Evolutionary conservation across 2,329 filamentous ascomycete genomes (phyloP), one percentile per base, ranked within the genome.

Genomic region (Bipolaris cookei): DNA sequence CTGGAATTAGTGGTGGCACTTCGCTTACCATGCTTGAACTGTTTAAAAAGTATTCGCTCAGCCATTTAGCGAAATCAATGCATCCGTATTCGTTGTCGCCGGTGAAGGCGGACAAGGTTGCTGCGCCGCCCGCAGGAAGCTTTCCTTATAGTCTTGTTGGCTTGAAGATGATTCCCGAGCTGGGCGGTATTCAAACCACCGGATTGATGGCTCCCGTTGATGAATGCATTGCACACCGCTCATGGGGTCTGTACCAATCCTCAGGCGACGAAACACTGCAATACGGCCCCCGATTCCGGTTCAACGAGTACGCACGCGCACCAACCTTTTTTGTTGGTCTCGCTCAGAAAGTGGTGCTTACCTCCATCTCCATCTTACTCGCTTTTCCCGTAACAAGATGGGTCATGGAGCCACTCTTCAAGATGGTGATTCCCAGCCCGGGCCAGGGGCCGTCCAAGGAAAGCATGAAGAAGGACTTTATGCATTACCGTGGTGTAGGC

Each of bases 401-500:
- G 67, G 51, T 76, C 14, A 58, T 75, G 8, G 61, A 67, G 5
- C 72, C 71, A 1, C 51, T 76, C 1, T 44, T 75, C 50, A 70
- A 67, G 43, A 64, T 70, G 51, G 44, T 76, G 7, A 62, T 75
- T 30, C 70, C 66, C 7, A 62, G 64, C 18, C 68, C 68, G 8
- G 74, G 69, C 4, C 59, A 69, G 16, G 74, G 75, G 0, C 71
- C 78, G 64, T 48, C 76, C 65, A 41, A 74, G 25, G 84, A 90
- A 67, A 75, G 68, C 80, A 80, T 82, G 44, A 82, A 80, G 64
- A 83, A 83, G 34, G 85, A 91, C 48, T 81, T 83, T 52, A 74
- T 90, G 25, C 85, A 88, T 70, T 90, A 86, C 68, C 82, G 85
- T 11, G 88, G 83, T 4, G 79, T 90, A 18, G 90, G 84, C 1